Evolutionary conservation across 2,329 filamentous ascomycete genomes (phyloP).

Genomic region (Microdochium trichocladiopsis): DNA sequence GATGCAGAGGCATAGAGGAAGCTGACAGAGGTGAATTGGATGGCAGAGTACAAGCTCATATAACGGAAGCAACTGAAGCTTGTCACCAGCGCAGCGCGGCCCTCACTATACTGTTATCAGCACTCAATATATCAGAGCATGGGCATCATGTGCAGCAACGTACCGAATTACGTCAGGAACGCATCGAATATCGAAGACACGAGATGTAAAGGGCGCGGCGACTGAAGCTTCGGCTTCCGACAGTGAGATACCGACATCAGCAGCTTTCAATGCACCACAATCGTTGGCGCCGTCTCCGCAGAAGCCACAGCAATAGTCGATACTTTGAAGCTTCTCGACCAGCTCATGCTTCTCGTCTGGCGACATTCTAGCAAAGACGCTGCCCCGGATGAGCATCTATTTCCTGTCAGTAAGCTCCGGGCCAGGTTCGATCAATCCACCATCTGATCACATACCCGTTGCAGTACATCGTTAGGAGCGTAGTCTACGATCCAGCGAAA

Average conservation of each 20-base stretch:
- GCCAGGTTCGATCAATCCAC: background rate
- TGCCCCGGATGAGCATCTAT: constrained; percentile 82
- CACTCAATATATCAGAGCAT: background rate
- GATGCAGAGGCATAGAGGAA: constrained; percentile 92
- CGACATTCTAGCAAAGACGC: constrained; percentile 97
- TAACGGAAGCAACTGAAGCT: constrained; percentile 99
- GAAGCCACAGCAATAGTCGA: constrained; percentile 93
- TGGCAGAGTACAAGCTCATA: constrained; percentile 98
- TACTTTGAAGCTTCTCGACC: constrained; percentile 92
- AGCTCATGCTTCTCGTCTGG: constrained; percentile 98
- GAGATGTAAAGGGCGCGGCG: constrained; percentile 93
- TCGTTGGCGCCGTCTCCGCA: constrained; percentile 98
- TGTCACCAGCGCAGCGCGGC: constrained; percentile 89
- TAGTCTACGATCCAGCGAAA: constrained; percentile 97
- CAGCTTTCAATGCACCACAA: constrained; percentile 92
- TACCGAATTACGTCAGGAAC: constrained; percentile 85
- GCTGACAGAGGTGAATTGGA: constrained; percentile 95
- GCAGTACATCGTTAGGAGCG: constrained; percentile 71
- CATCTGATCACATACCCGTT: constrained; percentile 42
- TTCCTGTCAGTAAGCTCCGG: constrained; percentile 5
- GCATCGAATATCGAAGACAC: constrained; percentile 93
- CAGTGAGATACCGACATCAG: constrained; percentile 93
- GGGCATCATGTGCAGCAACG: constrained; percentile 7
- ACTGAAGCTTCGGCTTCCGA: constrained; percentile 97
- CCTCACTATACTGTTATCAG: constrained; percentile 53